Conservation (phyloP, 805 yeast species). For the Diddensiella transvaalensis region DNA sequence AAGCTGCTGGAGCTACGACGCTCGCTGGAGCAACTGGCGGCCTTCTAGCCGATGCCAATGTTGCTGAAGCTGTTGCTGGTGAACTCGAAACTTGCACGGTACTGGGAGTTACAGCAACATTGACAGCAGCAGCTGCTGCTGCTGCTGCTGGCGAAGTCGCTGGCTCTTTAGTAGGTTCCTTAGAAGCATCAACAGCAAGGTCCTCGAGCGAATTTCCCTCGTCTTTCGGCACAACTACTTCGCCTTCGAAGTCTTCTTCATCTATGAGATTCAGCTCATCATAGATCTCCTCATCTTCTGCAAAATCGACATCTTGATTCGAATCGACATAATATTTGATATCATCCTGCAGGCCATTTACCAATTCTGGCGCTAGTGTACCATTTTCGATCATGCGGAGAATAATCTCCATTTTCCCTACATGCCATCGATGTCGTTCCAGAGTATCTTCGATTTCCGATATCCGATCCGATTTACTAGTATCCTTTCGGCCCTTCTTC, state of each 20-base stretch:
- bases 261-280: conserved; percentile 75
- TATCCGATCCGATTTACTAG: conserved; percentile 51
- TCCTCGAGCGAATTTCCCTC: conserved; percentile 35
- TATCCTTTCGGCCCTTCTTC: conserved; percentile 60
- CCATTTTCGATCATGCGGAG: conserved; percentile 76
- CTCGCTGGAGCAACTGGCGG: conserved; percentile 21
- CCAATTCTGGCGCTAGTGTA: conserved; percentile 69
- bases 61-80: conserved; percentile 3
- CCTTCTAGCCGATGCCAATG: conserved; percentile 1
- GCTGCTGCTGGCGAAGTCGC: conserved; percentile 19
- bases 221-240: conserved; percentile 20
- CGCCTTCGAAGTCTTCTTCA: conserved; percentile 42
- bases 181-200: conserved; percentile 33
- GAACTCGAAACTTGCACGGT: conserved; percentile 28
- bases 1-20: conserved; percentile 19
- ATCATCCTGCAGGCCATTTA: conserved; percentile 79
- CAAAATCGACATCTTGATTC: conserved; percentile 87
- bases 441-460: conserved; percentile 59
- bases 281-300: conserved; percentile 89
- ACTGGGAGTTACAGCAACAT: conserved; percentile 50
- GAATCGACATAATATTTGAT: conserved; percentile 90
- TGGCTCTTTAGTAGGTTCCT: conserved; percentile 21
- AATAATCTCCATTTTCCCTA: conserved; percentile 70
- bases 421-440: conserved; percentile 77
- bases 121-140: conserved; percentile 42